Evolutionary conservation across 257 asterid species (phyloP).

Genomic region (Anisodus tanguticus): DNA sequence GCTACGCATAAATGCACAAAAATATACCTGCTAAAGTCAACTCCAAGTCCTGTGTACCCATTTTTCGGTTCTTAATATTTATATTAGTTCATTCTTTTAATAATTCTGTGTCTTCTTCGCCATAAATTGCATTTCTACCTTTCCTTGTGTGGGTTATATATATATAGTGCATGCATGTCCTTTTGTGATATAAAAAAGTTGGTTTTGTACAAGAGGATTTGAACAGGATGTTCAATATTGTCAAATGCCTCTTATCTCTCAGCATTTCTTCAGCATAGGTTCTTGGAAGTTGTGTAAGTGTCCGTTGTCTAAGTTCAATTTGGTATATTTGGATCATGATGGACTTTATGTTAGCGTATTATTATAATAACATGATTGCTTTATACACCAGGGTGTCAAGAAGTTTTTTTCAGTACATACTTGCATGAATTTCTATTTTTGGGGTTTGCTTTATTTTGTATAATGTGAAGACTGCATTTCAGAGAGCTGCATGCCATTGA

Average conservation of each 20-base stretch:
- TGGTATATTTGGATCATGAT: neutral
- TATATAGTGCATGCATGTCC: neutral
- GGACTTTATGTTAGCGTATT: neutral
- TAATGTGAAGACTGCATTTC: neutral
- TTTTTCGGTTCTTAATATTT: neutral
- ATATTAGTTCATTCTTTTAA: neutral
- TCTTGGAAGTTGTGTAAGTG: neutral
- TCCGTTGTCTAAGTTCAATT: neutral
- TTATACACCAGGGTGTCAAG: neutral
- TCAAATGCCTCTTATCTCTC: neutral
- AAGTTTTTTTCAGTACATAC: too few relatives aligned
- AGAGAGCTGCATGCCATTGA: neutral
- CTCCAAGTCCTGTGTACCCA: slow-evolving; percentile 6
- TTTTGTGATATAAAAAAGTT: slow-evolving; percentile 11
- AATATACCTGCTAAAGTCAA: neutral
- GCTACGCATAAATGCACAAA: neutral
- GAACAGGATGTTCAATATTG: neutral
- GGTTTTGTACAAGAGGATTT: neutral
- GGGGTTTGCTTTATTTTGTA: neutral
- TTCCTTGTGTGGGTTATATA: neutral
- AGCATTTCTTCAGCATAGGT: neutral
- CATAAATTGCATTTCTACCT: neutral
- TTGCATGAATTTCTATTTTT: neutral
- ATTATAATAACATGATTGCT: neutral
- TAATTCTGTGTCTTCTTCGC: neutral